These are phyloP conservation scores for Mariannaea elegans DNA, from an alignment of 2,329 filamentous ascomycete species.

Conservation along the genomic window DNA sequence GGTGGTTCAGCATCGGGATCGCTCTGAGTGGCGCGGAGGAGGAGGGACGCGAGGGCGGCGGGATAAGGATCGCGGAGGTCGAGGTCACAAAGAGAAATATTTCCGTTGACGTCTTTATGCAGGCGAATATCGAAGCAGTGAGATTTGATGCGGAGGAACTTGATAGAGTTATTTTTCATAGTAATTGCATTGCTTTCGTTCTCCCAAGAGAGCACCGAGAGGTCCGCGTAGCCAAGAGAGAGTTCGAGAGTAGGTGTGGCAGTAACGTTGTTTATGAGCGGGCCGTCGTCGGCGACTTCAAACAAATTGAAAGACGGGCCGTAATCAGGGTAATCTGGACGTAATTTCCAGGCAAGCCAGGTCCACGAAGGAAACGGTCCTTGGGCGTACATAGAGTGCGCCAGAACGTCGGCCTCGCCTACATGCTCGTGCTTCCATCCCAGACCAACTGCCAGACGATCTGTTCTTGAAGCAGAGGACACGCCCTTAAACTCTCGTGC, in stretches of 20 bases:
- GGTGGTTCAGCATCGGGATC: conserved; percentile 31
- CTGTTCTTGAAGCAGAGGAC: conserved; percentile 43
- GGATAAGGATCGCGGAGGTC: conserved; percentile 34
- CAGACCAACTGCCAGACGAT: conserved; percentile 46
- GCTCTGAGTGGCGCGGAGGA: conserved; percentile 30
- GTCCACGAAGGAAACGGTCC: conserved; percentile 49
- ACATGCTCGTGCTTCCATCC: conserved; percentile 45
- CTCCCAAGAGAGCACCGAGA: conserved; percentile 47
- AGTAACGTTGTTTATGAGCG: conserved; percentile 41
- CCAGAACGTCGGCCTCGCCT: conserved; percentile 26
- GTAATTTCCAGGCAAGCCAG: conserved; percentile 48
- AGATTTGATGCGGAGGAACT: conserved; percentile 46
- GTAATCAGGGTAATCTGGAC: conserved; percentile 34
- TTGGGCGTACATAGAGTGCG: conserved; percentile 40
- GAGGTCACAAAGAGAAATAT: conserved; percentile 31
- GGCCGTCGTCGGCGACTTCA: conserved; percentile 40
- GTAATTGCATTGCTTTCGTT: conserved; percentile 46
- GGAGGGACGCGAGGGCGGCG: conserved; percentile 32
- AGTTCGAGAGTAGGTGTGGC: conserved; percentile 46
- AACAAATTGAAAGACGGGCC: conserved; percentile 45
- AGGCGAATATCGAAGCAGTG: conserved; percentile 46
- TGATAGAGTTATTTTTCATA: conserved; percentile 36
- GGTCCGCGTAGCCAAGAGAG: conserved; percentile 47
- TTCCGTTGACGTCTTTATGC: conserved; percentile 26
- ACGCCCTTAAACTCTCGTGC: conserved; percentile 41